Conservation (phyloP, 1,139 yeast genomes). For the Geotrichum candidum region DNA sequence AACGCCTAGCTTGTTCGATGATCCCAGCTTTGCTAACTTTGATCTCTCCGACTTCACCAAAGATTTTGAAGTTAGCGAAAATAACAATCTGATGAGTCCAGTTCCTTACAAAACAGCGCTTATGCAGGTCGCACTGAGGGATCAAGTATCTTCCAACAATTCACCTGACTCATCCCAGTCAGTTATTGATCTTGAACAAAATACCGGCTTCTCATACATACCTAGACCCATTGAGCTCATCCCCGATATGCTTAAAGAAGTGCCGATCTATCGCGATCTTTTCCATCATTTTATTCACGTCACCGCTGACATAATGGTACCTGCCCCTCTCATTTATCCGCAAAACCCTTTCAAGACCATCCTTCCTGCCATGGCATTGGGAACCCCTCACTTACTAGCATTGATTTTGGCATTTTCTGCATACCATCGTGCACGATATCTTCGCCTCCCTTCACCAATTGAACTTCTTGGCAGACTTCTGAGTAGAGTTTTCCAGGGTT, state of each 20-base stretch:
- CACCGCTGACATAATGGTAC: slow-evolving; percentile 59
- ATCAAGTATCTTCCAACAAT: neutral
- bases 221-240: slow-evolving; percentile 51
- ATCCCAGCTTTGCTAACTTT: neutral
- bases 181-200: neutral
- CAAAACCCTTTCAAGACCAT: slow-evolving; percentile 64
- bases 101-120: slow-evolving; percentile 19
- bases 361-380: slow-evolving; percentile 65
- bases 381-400: slow-evolving; percentile 49
- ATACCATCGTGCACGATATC: slow-evolving; percentile 38
- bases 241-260: slow-evolving; percentile 53
- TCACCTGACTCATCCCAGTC: neutral
- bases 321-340: slow-evolving; percentile 54
- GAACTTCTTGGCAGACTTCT: slow-evolving; percentile 48
- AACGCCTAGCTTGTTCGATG: neutral
- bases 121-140: slow-evolving; percentile 21
- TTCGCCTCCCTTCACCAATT: slow-evolving; percentile 39
- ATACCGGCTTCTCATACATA: slow-evolving; percentile 25
- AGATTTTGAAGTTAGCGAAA: slow-evolving; percentile 10
- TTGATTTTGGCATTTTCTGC: slow-evolving; percentile 65
- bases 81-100: neutral
- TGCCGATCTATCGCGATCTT: slow-evolving; percentile 53
- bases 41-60: slow-evolving; percentile 9
- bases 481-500: slow-evolving; percentile 52
- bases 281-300: slow-evolving; percentile 60